phyloP scores from a whole-genome alignment of 2,329 filamentous ascomycete genomes.

The Tolypocladium amazonense region DNA sequence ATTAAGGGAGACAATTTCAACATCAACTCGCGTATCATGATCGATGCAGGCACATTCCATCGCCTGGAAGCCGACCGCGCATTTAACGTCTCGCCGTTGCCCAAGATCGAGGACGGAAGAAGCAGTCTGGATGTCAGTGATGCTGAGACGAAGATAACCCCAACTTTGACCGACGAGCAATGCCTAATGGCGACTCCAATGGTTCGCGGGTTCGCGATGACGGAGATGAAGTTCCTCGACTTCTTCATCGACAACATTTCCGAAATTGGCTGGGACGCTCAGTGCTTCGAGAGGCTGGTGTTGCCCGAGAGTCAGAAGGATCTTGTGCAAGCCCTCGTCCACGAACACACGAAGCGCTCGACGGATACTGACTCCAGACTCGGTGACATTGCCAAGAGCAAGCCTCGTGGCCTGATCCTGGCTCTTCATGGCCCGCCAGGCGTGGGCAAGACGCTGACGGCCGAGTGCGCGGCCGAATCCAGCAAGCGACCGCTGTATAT shows the following conservation, averaged over 20 bases:
- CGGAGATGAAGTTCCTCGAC: neutral
- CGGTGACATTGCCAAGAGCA: conserved; percentile 33
- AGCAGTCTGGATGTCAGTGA: neutral
- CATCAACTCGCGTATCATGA: neutral
- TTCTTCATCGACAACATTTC: conserved; percentile 8
- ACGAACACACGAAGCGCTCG: neutral
- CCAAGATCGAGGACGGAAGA: neutral
- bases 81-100: neutral
- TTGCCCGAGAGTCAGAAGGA: neutral
- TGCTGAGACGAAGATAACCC: neutral
- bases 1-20: neutral
- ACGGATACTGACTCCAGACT: neutral
- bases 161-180: neutral
- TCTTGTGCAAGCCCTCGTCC: neutral
- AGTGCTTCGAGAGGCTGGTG: neutral
- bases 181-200: neutral
- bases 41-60: neutral
- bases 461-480: conserved; percentile 28
- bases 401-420: conserved; percentile 32
- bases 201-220: neutral
- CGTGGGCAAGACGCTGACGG: conserved; percentile 38
- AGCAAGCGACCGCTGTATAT: conserved; percentile 33
- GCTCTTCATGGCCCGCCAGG: conserved; percentile 36
- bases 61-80: neutral
- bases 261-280: neutral